A percentile compares a stretch with the other conserved stretches of the same genome.
Evolutionary conservation across 805 yeast genomes (phyloP).

Genomic region (Lipomyces lipofer): DNA sequence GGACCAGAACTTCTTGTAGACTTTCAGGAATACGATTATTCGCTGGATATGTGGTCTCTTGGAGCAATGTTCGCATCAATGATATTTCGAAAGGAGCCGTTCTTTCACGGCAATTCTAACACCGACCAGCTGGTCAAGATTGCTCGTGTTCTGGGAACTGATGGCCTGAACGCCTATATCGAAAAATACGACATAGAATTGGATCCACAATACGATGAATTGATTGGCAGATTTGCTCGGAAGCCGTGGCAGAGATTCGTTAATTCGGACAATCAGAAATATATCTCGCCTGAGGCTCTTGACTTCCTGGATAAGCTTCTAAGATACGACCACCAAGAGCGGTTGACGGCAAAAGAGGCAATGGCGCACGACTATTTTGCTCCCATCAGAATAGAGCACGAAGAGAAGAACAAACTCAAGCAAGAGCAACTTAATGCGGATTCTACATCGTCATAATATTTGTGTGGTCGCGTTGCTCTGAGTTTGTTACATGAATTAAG

Average conservation of each 20-base stretch:
- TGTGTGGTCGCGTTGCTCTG: no score
- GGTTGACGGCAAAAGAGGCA: slow-evolving; percentile 87
- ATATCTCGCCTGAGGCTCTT: slow-evolving; percentile 69
- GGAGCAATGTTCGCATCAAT: slow-evolving; percentile 93
- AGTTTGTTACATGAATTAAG: no score
- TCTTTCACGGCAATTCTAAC: slow-evolving; percentile 87
- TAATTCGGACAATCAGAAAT: slow-evolving; percentile 64
- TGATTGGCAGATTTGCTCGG: slow-evolving; percentile 68
- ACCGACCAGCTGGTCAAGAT: slow-evolving; percentile 90
- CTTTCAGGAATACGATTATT: slow-evolving; percentile 84
- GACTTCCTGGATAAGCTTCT: slow-evolving; percentile 79
- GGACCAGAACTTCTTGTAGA: slow-evolving; percentile 91
- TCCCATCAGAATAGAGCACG: slow-evolving; percentile 37
- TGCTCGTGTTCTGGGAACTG: slow-evolving; percentile 83
- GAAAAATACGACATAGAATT: slow-evolving; percentile 69
- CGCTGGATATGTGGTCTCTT: slow-evolving; percentile 89
- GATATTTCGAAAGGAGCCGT: slow-evolving; percentile 86
- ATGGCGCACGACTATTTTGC: slow-evolving; percentile 59
- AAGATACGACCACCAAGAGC: slow-evolving; percentile 83
- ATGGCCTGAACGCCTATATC: slow-evolving; percentile 67
- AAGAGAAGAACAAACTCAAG: no score
- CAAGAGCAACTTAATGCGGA: no score
- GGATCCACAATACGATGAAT: slow-evolving; percentile 73
- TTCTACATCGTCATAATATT: no score
- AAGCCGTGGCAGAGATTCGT: slow-evolving; percentile 86